Conservation (phyloP, 208 protist genomes). For the Trypanosoma brucei region DNA sequence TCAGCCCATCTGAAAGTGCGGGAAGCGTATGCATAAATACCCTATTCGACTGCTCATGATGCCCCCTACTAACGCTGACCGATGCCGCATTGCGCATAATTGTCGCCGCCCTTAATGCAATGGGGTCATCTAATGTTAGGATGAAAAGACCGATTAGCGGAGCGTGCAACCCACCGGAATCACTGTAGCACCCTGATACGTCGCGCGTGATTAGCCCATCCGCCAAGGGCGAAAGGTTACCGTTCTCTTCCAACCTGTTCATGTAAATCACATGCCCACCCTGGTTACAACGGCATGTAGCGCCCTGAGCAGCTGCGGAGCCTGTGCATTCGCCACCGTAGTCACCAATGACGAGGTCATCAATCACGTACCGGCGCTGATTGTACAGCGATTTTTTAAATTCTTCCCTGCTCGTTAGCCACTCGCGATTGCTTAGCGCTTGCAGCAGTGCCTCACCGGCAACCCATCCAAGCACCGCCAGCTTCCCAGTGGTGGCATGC, state of each 20-base stretch:
- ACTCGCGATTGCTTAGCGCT: constrained; percentile 15
- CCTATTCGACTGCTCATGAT: background rate
- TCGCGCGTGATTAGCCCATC: background rate
- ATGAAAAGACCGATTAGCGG: constrained; percentile 2
- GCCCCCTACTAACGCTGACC: background rate
- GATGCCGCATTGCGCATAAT: background rate
- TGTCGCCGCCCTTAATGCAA: background rate
- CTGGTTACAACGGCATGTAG: constrained; percentile 19
- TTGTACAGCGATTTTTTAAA: constrained; percentile 23
- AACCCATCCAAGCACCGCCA: constrained; percentile 42
- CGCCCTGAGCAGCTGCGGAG: background rate
- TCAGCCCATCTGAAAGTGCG: background rate
- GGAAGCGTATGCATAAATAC: background rate
- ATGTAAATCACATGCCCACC: constrained; percentile 21
- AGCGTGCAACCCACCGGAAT: background rate
- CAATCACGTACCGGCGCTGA: constrained; percentile 19
- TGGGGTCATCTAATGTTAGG: background rate
- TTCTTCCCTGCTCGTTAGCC: background rate
- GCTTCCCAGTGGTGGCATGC: constrained; percentile 15
- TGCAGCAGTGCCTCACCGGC: constrained; percentile 22
- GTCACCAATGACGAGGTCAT: constrained; percentile 22
- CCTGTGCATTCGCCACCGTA: constrained; percentile 19
- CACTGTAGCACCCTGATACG: background rate
- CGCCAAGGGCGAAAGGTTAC: background rate
- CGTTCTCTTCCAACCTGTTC: constrained; percentile 12